These are phyloP conservation scores for Chiua virens DNA, from an alignment of 768 basidiomycete species.

Conservation along the genomic window DNA sequence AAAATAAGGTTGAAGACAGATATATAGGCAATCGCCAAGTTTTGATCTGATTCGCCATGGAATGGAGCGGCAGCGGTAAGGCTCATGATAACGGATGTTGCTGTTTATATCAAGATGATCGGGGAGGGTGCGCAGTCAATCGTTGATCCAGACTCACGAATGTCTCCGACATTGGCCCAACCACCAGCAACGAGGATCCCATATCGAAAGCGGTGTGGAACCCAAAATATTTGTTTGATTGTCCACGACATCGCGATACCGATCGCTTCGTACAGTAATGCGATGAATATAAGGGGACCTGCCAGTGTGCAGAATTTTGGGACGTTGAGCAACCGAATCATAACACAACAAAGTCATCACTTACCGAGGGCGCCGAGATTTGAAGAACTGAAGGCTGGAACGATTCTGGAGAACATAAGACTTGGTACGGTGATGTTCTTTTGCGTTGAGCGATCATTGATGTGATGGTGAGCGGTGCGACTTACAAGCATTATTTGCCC, in stretches of 20 bases:
- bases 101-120: slow-evolving; percentile 31
- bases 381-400: slow-evolving; percentile 60
- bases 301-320: not conserved
- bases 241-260: slow-evolving; percentile 55
- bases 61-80: slow-evolving; percentile 64
- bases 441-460: not conserved
- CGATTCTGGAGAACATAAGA: slow-evolving; percentile 70
- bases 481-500: slow-evolving; percentile 60
- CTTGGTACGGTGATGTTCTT: slow-evolving; percentile 61
- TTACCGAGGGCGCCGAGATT: slow-evolving; percentile 57
- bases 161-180: slow-evolving; percentile 69
- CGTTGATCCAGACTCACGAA: slow-evolving; percentile 46
- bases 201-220: slow-evolving; percentile 73
- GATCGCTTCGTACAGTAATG: slow-evolving; percentile 55
- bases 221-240: slow-evolving; percentile 68
- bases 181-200: slow-evolving; percentile 69
- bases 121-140: not conserved
- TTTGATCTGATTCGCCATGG: slow-evolving; percentile 53
- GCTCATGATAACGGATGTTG: slow-evolving; percentile 64
- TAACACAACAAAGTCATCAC: slow-evolving; percentile 4
- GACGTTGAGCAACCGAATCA: not conserved
- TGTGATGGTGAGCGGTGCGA: not conserved
- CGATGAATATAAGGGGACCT: slow-evolving; percentile 68
- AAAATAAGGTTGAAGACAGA: slow-evolving; percentile 62
- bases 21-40: slow-evolving; percentile 65